Percentiles rank a stretch among this genome's conserved stretches.
phyloP scores from a whole-genome alignment of 176 grass and related monocot genomes.

The Melocanna baccifera region DNA sequence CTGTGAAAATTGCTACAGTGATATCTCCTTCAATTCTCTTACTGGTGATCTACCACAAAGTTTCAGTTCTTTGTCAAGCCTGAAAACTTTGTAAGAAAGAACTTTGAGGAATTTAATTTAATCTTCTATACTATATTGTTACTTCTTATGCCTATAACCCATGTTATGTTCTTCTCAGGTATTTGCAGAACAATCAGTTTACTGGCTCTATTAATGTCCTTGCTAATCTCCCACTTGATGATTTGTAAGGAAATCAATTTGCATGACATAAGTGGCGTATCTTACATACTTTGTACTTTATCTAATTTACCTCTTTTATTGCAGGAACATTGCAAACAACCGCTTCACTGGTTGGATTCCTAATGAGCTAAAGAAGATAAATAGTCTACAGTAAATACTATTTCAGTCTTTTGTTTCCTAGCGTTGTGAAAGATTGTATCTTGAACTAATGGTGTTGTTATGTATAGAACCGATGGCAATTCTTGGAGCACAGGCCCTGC shows the following conservation, averaged over 20 bases:
- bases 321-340: conserved; percentile 88
- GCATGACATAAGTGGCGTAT: not conserved
- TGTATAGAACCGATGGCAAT: conserved; percentile 76
- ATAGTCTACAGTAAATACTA: conserved; percentile 70
- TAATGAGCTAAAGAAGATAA: conserved; percentile 76
- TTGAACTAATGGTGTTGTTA: conserved; percentile 30
- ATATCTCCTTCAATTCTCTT: conserved; percentile 80
- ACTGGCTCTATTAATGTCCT: conserved; percentile 76
- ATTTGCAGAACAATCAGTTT: conserved; percentile 96
- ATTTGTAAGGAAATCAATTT: conserved; percentile 64
- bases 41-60: conserved; percentile 74
- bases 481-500: conserved; percentile 80
- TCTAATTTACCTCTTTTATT: conserved; percentile 32
- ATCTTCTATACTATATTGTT: not conserved
- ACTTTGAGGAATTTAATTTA: not conserved
- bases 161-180: conserved; percentile 39
- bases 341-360: conserved; percentile 95
- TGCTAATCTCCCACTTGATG: conserved; percentile 72
- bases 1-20: conserved; percentile 42
- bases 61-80: conserved; percentile 62
- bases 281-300: conserved; percentile 10
- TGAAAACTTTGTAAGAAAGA: conserved; percentile 75
- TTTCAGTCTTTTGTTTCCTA: conserved; percentile 14
- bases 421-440: not conserved
- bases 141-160: not conserved